A percentile compares a stretch with the other conserved stretches of the same genome.
These are phyloP conservation scores for Colletotrichum zoysiae DNA, from an alignment of 2,329 filamentous ascomycete species.

Conservation along the genomic window DNA sequence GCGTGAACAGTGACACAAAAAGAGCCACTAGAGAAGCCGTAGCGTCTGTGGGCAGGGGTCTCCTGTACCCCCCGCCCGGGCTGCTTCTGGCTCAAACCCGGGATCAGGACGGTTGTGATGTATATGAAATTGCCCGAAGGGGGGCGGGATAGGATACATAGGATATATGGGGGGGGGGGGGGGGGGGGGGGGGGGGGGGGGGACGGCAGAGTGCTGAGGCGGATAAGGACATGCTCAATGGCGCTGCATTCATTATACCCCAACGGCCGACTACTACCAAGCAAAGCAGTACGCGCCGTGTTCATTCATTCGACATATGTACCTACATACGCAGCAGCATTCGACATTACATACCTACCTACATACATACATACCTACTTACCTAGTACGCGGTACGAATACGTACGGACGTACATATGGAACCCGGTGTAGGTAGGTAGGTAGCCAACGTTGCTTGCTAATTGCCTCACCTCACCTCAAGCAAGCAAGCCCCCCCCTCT, in stretches of 20 bases:
- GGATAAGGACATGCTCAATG: conserved; percentile 47
- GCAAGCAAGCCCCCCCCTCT: conserved; percentile 12
- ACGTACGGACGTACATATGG: conserved; percentile 47
- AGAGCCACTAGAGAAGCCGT: conserved; percentile 45
- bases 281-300: background rate
- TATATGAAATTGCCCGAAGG: conserved; percentile 61
- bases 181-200: conserved; percentile 34
- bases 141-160: conserved; percentile 35
- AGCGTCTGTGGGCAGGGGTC: conserved; percentile 43
- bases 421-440: conserved; percentile 23
- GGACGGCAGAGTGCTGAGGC: conserved; percentile 11
- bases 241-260: conserved; percentile 43
- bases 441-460: background rate
- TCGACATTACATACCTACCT: conserved; percentile 44
- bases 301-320: too few relatives aligned
- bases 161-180: conserved; percentile 3
- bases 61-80: conserved; percentile 38
- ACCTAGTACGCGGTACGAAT: conserved; percentile 30
- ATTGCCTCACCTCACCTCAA: conserved; percentile 21
- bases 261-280: conserved; percentile 11
- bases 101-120: conserved; percentile 53
- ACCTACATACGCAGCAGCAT: conserved; percentile 35
- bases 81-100: conserved; percentile 43
- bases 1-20: conserved; percentile 46
- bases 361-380: conserved; percentile 34